phyloP scores from a whole-genome alignment of 192 early-diverging fungal genomes.

The Mortierella antarctica region DNA sequence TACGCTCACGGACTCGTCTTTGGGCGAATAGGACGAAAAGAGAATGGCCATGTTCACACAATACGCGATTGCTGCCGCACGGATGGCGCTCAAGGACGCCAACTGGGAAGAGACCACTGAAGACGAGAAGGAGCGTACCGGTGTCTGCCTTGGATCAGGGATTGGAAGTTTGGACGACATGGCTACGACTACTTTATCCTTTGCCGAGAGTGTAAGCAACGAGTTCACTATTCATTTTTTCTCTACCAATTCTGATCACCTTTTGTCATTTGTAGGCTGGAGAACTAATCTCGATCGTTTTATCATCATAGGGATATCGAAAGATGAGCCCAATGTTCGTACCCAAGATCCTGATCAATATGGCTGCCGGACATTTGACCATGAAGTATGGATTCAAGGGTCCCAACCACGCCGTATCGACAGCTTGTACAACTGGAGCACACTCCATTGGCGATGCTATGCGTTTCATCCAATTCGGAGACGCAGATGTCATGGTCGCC shows the following conservation, averaged over 20 bases:
- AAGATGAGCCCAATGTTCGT: conserved; percentile 93
- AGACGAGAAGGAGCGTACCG: conserved; percentile 74
- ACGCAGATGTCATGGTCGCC: conserved; percentile 96
- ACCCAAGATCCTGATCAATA: conserved; percentile 90
- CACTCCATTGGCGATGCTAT: conserved; percentile 95
- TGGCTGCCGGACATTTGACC: conserved; percentile 94
- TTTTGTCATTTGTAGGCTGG: background rate
- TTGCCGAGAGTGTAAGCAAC: conserved; percentile 59
- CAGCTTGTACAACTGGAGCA: conserved; percentile 96
- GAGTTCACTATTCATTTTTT: background rate
- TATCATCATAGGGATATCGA: conserved; percentile 65
- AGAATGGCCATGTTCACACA: conserved; percentile 88
- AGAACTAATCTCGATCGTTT: background rate
- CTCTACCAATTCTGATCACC: background rate
- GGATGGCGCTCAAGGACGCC: conserved; percentile 88
- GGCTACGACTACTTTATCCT: conserved; percentile 62
- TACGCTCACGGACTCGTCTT: background rate
- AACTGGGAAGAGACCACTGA: conserved; percentile 69
- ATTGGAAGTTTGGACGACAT: conserved; percentile 94
- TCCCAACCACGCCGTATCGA: conserved; percentile 92
- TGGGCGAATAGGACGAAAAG: conserved; percentile 70
- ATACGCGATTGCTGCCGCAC: conserved; percentile 84
- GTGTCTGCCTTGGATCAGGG: conserved; percentile 95
- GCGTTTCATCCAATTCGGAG: conserved; percentile 91
- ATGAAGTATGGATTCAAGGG: conserved; percentile 89